Evolutionary conservation across 345 rosid species (phyloP).

Genomic region (Mercurialis annua): DNA sequence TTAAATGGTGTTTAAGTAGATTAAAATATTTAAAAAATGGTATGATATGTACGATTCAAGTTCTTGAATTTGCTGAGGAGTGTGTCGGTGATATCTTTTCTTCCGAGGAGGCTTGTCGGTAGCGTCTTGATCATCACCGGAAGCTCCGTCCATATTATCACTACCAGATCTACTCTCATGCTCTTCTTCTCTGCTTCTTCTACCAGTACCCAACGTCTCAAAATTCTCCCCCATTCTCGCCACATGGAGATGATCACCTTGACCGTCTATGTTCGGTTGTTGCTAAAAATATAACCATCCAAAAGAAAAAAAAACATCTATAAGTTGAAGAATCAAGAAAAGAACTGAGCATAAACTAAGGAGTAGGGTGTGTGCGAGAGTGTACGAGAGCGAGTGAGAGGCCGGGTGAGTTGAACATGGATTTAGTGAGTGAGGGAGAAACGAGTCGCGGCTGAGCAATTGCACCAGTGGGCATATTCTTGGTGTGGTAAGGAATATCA

Average conservation of each 20-base stretch:
- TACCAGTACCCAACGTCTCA: conserved; percentile 11
- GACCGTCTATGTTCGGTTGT: conserved; percentile 49
- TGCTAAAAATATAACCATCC: conserved; percentile 27
- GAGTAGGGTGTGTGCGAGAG: background rate
- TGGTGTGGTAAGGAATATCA: conserved; percentile 28
- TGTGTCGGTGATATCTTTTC: conserved; percentile 99
- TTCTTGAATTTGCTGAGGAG: conserved; percentile 99
- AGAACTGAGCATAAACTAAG: background rate
- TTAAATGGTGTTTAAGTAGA: background rate
- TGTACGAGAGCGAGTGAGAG: conserved; percentile 80
- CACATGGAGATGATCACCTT: conserved; percentile 31
- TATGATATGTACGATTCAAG: conserved; percentile 72
- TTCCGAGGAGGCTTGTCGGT: conserved; percentile 82
- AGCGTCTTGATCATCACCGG: conserved; percentile 94
- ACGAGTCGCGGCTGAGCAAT: conserved; percentile 51
- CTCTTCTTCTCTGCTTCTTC: conserved; percentile 31
- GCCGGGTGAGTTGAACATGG: conserved; percentile 69
- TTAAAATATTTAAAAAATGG: too few species aligned
- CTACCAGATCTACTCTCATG: conserved; percentile 92
- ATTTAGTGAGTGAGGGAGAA: conserved; percentile 46
- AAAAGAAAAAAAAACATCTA: background rate
- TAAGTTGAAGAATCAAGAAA: background rate
- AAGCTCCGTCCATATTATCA: conserved; percentile 86
- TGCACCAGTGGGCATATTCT: conserved; percentile 50
- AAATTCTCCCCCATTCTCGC: conserved; percentile 19